Base-by-base conservation (phyloP, 805 yeast genomes). In the Candida takata region DNA sequence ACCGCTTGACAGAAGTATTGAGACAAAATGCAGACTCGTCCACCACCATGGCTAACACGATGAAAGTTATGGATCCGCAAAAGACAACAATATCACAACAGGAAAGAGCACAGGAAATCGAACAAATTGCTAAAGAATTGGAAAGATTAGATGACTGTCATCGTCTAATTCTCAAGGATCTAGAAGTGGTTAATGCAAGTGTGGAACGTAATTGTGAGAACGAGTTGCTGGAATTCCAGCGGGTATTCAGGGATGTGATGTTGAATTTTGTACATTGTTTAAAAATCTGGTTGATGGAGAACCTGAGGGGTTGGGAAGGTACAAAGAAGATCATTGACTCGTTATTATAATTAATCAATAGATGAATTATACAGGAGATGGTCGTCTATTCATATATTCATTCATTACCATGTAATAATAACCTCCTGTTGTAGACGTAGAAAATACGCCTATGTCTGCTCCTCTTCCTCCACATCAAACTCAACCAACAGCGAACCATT, bases 401-500 rank as follows among this genome's bases (percentile, higher is more conserved):
- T 26, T 29, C 6, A 29, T 29, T 13, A 11, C 25, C 29, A 13
- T 27, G 16, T n/a, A 28, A 24, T 16, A 27, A 34, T 18, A 7
- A 29, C 34, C 3, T 38, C 46, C 4, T 49, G n/a, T n/a, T n/a
- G n/a, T n/a, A n/a, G n/a, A n/a, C n/a, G n/a, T n/a, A n/a, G n/a
- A n/a, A n/a, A n/a, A n/a, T n/a, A n/a, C n/a, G n/a, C n/a, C n/a
- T n/a, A n/a, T n/a, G n/a, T n/a, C n/a, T n/a, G n/a, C n/a, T n/a
- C 54, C 3, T 55, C 61, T 1, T 51, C 58, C 5, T 57, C 40
- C 3, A 53, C 58, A 14, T 37, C 25, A 24, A 34, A 54, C 45
- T 77, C 83, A 4, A 77, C 70, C 34, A 80, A 56, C 18, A 82
- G 46, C 43, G 73, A 79, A 2, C 87, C 87, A 47, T 69, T 79